Evolutionary conservation across 2,329 filamentous ascomycete species (phyloP).

Genomic region (Mollisiaceae sp.): DNA sequence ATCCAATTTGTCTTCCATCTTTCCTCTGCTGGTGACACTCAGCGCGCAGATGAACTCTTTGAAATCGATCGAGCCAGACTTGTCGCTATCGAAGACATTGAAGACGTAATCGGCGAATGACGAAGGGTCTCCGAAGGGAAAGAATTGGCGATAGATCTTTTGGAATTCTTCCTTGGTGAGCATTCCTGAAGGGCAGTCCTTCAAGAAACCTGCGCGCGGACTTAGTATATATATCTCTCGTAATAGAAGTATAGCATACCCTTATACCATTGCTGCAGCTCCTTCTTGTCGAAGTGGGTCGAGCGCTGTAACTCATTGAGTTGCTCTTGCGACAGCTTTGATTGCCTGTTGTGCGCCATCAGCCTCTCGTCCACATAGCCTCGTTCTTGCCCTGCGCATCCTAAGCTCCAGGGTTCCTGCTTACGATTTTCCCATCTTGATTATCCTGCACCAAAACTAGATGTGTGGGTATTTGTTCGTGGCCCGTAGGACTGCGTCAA

Average conservation of each 20-base stretch:
- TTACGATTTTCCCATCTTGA: slow-evolving; percentile 59
- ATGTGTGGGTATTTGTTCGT: background rate
- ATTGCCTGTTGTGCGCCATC: slow-evolving; percentile 70
- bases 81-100: slow-evolving; percentile 98
- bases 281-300: slow-evolving; percentile 99
- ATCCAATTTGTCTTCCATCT: slow-evolving; percentile 99
- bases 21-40: slow-evolving; percentile 93
- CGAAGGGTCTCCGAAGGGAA: slow-evolving; percentile 96
- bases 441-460: background rate
- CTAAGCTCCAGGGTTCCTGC: background rate
- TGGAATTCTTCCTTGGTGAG: slow-evolving; percentile 99
- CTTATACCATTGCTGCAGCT: slow-evolving; percentile 99
- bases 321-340: slow-evolving; percentile 96
- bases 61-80: slow-evolving; percentile 97
- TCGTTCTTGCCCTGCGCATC: background rate
- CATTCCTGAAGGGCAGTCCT: slow-evolving; percentile 96
- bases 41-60: slow-evolving; percentile 99
- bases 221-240: slow-evolving; percentile 24
- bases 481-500: background rate
- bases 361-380: background rate
- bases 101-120: slow-evolving; percentile 99
- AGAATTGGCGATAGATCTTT: slow-evolving; percentile 99
- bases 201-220: slow-evolving; percentile 78
- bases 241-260: slow-evolving; percentile 59
- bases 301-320: slow-evolving; percentile 94